phyloP scores from a whole-genome alignment of 2,329 filamentous ascomycete species.

The Fusarium sterilihyphosum region DNA sequence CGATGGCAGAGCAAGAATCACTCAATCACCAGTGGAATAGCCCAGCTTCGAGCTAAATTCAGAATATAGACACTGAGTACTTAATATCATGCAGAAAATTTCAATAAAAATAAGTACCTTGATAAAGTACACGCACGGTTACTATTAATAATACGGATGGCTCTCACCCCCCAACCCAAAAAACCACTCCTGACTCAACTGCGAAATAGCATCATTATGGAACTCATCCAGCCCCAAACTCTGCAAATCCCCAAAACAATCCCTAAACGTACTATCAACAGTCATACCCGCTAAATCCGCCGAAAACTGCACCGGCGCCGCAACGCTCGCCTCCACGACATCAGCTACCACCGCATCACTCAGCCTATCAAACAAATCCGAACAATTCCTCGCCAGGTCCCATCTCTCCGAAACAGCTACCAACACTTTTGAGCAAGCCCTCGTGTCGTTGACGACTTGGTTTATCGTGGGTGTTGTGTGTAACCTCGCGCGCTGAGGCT shows the following conservation, averaged over 20 bases:
- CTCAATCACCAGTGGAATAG: too few species aligned
- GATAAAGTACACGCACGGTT: background rate
- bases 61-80: too few species aligned
- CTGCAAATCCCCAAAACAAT: conserved; percentile 49
- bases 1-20: background rate
- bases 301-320: conserved; percentile 6
- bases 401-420: conserved; percentile 57
- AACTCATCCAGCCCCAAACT: conserved; percentile 38
- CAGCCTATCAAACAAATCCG: conserved; percentile 55
- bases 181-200: conserved; percentile 37
- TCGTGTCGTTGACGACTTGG: conserved; percentile 54
- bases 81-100: too few species aligned
- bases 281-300: conserved; percentile 41
- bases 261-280: conserved; percentile 51
- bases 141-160: conserved; percentile 22
- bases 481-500: conserved; percentile 26
- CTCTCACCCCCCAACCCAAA: conserved; percentile 30
- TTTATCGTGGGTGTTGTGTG: conserved; percentile 50
- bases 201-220: conserved; percentile 43
- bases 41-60: too few species aligned
- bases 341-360: conserved; percentile 55
- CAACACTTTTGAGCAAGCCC: conserved; percentile 56
- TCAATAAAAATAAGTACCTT: too few species aligned
- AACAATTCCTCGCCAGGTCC: conserved; percentile 52
- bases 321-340: conserved; percentile 44